Evolutionary conservation across 805 yeast species (phyloP).

Genomic region (Cyberlindnera xishuangbannaensis): DNA sequence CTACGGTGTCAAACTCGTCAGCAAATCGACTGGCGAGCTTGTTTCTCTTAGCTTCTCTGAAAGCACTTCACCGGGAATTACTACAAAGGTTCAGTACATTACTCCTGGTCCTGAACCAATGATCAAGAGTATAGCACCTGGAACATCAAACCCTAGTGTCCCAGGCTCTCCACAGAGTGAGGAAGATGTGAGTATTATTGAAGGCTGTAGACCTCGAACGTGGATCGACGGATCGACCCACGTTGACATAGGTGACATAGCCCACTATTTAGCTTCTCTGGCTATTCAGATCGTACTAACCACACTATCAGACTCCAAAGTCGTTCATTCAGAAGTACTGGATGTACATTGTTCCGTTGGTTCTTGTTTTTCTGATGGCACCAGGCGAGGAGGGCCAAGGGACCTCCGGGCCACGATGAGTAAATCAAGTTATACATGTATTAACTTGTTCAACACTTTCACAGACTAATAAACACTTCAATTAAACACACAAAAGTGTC

Average conservation of each 20-base stretch:
- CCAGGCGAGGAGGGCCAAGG: constrained; percentile 10
- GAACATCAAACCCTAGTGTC: not conserved
- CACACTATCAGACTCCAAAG: constrained; percentile 20
- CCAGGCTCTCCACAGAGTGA: constrained; percentile 1
- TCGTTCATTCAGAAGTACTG: constrained; percentile 58
- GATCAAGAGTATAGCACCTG: constrained; percentile 1
- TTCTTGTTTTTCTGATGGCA: constrained; percentile 30
- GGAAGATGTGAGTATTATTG: constrained; percentile 4
- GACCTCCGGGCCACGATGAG: constrained; percentile 1
- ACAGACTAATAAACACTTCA: no score
- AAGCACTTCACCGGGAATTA: constrained; percentile 10
- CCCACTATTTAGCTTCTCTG: no score
- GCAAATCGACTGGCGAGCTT: constrained; percentile 19
- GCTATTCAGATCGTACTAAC: no score
- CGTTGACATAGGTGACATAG: no score
- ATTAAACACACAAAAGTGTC: no score
- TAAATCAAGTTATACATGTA: no score
- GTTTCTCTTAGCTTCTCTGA: constrained; percentile 11
- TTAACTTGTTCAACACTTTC: no score
- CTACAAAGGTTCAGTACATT: constrained; percentile 8
- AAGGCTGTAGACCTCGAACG: no score
- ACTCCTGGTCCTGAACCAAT: constrained; percentile 13
- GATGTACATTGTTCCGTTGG: constrained; percentile 53
- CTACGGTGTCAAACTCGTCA: constrained; percentile 13
- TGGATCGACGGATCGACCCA: no score